Evolutionary conservation across 768 basidiomycete genomes (phyloP).

Genomic region (Tylopilus felleus): DNA sequence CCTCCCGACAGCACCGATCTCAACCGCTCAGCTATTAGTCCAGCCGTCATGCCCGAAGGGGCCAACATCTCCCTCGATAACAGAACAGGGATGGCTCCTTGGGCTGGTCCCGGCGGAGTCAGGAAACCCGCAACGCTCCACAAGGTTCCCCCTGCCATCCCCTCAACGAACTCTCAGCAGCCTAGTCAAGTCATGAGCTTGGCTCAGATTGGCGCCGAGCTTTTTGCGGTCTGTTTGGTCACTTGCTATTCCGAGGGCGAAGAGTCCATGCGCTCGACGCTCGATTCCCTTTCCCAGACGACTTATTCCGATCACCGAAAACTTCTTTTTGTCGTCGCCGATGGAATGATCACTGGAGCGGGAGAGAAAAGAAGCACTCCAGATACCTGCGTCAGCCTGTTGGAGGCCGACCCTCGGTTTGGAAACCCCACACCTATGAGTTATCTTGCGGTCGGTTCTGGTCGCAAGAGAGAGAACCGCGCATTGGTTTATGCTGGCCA

Average conservation of each 20-base stretch:
- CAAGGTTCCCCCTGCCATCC: conserved; percentile 35
- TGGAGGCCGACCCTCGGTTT: conserved; percentile 93
- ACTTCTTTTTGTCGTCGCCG: conserved; percentile 89
- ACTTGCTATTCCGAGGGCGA: conserved; percentile 98
- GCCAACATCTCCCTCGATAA: conserved; percentile 95
- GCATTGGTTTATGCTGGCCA: conserved; percentile 99
- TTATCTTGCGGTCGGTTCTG: conserved; percentile 87
- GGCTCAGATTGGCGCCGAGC: conserved; percentile 88
- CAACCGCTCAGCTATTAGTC: conserved; percentile 82
- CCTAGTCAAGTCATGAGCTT: conserved; percentile 63
- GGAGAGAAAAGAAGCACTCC: conserved; percentile 96
- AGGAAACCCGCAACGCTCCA: conserved; percentile 48
- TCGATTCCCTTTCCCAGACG: conserved; percentile 90
- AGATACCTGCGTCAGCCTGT: conserved; percentile 87
- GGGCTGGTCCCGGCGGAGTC: conserved; percentile 62
- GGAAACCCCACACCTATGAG: conserved; percentile 95
- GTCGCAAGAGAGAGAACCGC: conserved; percentile 80
- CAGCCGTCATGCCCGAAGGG: conserved; percentile 94
- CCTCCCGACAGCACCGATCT: conserved; percentile 71
- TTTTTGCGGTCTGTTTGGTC: conserved; percentile 93
- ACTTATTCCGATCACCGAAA: conserved; percentile 92
- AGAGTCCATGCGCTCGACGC: conserved; percentile 84
- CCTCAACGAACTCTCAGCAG: conserved; percentile 33
- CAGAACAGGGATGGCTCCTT: conserved; percentile 88
- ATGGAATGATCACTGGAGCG: conserved; percentile 98